Evolutionary conservation across 2,329 filamentous ascomycete genomes (phyloP).

Genomic region (Exserohilum turcica): DNA sequence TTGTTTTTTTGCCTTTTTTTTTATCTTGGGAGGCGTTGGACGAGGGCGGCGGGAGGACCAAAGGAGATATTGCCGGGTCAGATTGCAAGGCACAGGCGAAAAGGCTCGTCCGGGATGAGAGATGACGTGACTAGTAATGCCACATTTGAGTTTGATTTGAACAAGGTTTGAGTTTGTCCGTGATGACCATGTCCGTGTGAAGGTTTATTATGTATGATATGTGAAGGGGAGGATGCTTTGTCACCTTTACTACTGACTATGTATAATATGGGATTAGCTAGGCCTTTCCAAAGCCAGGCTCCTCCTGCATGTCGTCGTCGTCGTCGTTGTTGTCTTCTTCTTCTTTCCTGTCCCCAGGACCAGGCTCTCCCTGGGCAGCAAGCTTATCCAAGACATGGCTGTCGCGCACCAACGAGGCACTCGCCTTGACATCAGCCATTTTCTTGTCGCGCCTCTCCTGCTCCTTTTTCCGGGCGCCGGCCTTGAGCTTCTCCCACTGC

Average conservation of each 20-base stretch:
- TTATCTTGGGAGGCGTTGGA: background rate
- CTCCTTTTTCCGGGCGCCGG: conserved; percentile 58
- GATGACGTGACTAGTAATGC: background rate
- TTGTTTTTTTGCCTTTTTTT: conserved; percentile 4
- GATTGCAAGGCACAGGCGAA: too few species aligned
- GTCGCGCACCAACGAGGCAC: conserved; percentile 21
- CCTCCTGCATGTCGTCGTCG: conserved; percentile 22
- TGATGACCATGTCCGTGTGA: too few species aligned
- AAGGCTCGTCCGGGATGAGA: too few species aligned
- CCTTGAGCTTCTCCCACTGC: conserved; percentile 72
- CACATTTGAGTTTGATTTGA: background rate
- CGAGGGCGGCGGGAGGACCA: background rate
- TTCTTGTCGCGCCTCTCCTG: conserved; percentile 33
- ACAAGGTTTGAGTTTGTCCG: too few species aligned
- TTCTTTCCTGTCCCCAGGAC: background rate
- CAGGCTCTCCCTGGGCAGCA: too few species aligned
- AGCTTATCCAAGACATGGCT: conserved; percentile 18
- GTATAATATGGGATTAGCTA: conserved; percentile 6
- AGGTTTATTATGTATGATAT: too few species aligned
- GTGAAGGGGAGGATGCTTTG: too few species aligned
- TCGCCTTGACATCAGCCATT: conserved; percentile 16
- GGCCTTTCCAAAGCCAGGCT: conserved; percentile 40
- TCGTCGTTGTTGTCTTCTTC: background rate
- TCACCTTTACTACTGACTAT: too few species aligned
- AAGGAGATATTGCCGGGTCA: background rate